Conservation (phyloP, 345 rosid species). For the Populus euphratica region DNA sequence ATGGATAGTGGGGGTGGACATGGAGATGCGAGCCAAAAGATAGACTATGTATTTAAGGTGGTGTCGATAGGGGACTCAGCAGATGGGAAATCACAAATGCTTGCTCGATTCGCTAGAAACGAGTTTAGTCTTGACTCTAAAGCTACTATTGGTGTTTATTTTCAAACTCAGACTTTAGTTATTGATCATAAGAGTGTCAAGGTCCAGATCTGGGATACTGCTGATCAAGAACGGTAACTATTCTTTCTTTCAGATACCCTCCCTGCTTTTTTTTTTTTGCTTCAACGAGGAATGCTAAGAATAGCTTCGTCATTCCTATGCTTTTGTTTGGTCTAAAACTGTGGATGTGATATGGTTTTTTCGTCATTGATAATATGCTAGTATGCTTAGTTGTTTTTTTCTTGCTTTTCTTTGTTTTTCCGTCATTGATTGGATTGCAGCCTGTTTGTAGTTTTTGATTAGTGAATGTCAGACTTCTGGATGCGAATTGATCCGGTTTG, state of each 20-base stretch:
- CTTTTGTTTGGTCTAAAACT: background rate
- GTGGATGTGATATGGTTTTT: background rate
- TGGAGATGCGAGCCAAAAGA: constrained; percentile 39
- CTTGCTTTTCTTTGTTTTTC: no score
- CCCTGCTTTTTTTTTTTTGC: no score
- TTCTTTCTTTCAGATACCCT: no score
- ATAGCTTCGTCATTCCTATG: no score
- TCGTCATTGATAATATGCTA: background rate
- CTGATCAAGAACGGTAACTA: constrained; percentile 38
- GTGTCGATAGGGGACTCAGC: constrained; percentile 45
- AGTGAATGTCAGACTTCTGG: background rate
- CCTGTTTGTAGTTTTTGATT: background rate
- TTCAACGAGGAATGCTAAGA: no score
- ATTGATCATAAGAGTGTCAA: constrained; percentile 40
- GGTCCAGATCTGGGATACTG: constrained; percentile 47
- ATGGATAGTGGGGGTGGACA: constrained; percentile 32
- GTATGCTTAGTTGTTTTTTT: no score
- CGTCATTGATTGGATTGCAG: background rate
- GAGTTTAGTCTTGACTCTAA: constrained; percentile 47
- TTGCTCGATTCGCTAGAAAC: constrained; percentile 40
- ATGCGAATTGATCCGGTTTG: background rate
- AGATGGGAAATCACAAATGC: constrained; percentile 43
- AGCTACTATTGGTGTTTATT: constrained; percentile 47
- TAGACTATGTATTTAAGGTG: constrained; percentile 48
- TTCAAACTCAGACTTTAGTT: constrained; percentile 34